phyloP scores from a whole-genome alignment of 1,139 yeast genomes.

The Suhomyces yuchorum region DNA sequence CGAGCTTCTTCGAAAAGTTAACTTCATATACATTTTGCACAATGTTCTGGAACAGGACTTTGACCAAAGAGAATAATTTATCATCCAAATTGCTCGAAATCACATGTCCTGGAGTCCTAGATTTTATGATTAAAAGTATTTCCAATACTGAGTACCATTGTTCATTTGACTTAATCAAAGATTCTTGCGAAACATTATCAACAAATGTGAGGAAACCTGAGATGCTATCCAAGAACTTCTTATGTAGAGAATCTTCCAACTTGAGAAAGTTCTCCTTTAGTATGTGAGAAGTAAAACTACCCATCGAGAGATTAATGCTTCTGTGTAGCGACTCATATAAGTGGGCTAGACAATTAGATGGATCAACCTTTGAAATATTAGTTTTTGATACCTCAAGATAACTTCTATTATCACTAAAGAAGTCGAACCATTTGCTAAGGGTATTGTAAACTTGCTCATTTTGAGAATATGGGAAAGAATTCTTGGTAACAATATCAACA shows the following conservation, averaged over 20 bases:
- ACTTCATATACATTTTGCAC: constrained; percentile 5
- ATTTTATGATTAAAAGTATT: constrained; percentile 11
- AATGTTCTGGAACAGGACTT: constrained; percentile 9
- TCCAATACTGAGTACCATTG: constrained; percentile 12
- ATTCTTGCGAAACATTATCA: not conserved
- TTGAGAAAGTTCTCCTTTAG: constrained; percentile 16
- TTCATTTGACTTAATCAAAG: constrained; percentile 7
- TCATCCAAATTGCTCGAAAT: not conserved
- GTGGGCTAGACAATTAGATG: constrained; percentile 18
- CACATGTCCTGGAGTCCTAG: constrained; percentile 5
- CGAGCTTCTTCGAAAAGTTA: not conserved
- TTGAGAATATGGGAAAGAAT: constrained; percentile 8
- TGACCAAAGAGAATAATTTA: constrained; percentile 1
- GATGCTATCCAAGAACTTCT: constrained; percentile 19
- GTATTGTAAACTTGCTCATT: constrained; percentile 16
- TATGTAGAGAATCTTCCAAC: constrained; percentile 14
- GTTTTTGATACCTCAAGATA: constrained; percentile 14
- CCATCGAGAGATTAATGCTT: constrained; percentile 11
- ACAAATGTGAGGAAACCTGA: not conserved
- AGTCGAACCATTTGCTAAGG: constrained; percentile 30
- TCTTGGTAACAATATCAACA: constrained; percentile 16
- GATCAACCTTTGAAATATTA: constrained; percentile 11
- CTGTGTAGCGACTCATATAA: constrained; percentile 8
- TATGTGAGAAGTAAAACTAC: constrained; percentile 16
- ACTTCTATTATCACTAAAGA: constrained; percentile 17